Evolutionary conservation across 352 stramenopile species (phyloP).

Genomic region (Phytophthora aleatoria): DNA sequence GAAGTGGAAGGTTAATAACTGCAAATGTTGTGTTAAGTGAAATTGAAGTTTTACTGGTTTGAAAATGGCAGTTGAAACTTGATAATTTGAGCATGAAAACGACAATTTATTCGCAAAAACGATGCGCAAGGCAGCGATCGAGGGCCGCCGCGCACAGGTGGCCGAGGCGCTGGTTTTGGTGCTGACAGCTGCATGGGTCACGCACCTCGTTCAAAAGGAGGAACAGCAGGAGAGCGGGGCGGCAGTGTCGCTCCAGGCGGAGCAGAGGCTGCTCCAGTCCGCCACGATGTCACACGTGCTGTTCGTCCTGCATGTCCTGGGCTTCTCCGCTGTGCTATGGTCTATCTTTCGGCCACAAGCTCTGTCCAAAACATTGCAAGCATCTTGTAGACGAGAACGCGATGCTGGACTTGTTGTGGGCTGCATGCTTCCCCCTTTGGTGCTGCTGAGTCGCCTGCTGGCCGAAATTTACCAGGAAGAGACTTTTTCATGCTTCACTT

Average conservation of each 20-base stretch:
- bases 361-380: conserved; percentile 25
- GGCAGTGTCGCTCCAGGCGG: conserved; percentile 9
- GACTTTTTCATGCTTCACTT: conserved; percentile 40
- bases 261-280: conserved; percentile 43
- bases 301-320: conserved; percentile 36
- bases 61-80: background rate
- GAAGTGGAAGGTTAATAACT: conserved; percentile 1
- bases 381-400: conserved; percentile 52
- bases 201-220: conserved; percentile 29
- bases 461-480: conserved; percentile 33
- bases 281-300: conserved; percentile 32
- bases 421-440: conserved; percentile 59
- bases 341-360: conserved; percentile 25
- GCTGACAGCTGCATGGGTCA: conserved; percentile 38
- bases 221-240: conserved; percentile 16
- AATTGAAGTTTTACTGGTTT: background rate
- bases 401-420: conserved; percentile 65
- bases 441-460: conserved; percentile 63
- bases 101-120: background rate
- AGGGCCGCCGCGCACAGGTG: conserved; percentile 31
- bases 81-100: background rate
- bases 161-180: conserved; percentile 45
- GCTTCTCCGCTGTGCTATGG: conserved; percentile 32
- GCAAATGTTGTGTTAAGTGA: background rate
- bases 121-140: conserved; percentile 13